These are phyloP conservation scores for Rhizoclosmatium globosum DNA, from an alignment of 192 early-diverging fungal genomes.

Conservation along the genomic window DNA sequence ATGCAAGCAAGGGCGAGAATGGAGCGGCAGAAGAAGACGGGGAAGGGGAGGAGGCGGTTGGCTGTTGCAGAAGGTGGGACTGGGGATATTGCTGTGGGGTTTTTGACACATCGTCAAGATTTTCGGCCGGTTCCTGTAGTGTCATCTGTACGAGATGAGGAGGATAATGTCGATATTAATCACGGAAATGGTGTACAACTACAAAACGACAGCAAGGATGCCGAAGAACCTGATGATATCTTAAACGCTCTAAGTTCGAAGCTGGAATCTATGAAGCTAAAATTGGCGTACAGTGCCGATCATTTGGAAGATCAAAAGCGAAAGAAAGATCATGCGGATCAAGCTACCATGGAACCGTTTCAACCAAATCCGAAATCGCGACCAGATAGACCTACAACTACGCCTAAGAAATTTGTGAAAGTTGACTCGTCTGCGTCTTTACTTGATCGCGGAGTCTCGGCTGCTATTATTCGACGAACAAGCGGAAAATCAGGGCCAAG, in stretches of 20 bases:
- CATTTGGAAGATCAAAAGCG: neutral
- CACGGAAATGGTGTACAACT: neutral
- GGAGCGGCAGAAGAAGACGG: conserved; percentile 17
- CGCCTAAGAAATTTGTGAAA: conserved; percentile 4
- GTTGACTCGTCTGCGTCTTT: conserved; percentile 1
- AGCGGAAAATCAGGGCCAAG: conserved; percentile 13
- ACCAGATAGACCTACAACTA: neutral
- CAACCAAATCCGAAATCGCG: neutral
- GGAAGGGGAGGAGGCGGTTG: conserved; percentile 19
- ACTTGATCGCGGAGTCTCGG: conserved; percentile 23
- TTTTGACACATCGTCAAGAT: conserved; percentile 13
- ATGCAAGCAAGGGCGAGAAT: neutral
- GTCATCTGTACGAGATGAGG: neutral
- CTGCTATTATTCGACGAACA: conserved; percentile 22
- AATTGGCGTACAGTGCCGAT: neutral
- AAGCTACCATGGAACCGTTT: neutral
- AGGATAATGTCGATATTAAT: neutral
- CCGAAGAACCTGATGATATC: neutral
- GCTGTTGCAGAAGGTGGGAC: conserved; percentile 25
- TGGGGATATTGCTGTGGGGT: conserved; percentile 8
- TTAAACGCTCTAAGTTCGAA: neutral
- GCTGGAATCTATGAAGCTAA: conserved; percentile 15
- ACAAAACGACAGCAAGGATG: neutral
- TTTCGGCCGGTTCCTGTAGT: conserved; percentile 11
- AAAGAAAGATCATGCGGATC: neutral